Evolutionary conservation across 257 asterid species (phyloP).

Genomic region (Cordia subcordata): DNA sequence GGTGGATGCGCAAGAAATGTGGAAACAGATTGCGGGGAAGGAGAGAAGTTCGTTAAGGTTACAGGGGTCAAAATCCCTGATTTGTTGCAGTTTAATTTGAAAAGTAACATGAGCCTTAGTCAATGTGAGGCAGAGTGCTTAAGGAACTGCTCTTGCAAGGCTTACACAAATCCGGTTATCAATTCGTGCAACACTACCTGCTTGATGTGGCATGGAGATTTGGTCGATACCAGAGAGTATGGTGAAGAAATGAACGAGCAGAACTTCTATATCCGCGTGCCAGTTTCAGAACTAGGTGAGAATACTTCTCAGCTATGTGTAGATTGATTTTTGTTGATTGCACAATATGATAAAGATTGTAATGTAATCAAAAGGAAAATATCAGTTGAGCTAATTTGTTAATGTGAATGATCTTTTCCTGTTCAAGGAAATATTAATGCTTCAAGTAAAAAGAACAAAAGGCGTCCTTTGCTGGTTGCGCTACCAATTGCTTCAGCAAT

Average conservation of each 20-base stretch:
- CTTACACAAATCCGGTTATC: conserved; percentile 6
- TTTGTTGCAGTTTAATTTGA: conserved; percentile 4
- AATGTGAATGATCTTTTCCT: too few relatives aligned
- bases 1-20: conserved; percentile 18
- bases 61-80: conserved; percentile 24
- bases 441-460: too few relatives aligned
- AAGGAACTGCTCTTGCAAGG: too few relatives aligned
- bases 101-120: conserved; percentile 4
- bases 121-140: conserved; percentile 22
- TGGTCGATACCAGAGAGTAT: too few relatives aligned
- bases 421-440: too few relatives aligned
- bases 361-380: too few relatives aligned
- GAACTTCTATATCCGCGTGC: conserved; percentile 11
- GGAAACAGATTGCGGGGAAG: conserved; percentile 5
- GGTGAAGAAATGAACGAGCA: too few relatives aligned
- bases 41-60: conserved; percentile 10
- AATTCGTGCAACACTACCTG: conserved; percentile 16
- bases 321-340: too few relatives aligned
- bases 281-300: conserved; percentile 23
- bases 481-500: too few relatives aligned
- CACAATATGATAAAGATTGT: too few relatives aligned
- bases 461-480: too few relatives aligned
- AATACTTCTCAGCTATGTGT: background rate
- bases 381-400: too few relatives aligned
- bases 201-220: conserved; percentile 18